phyloP scores from a whole-genome alignment of 176 grass and related monocot genomes.

The Thalia dealbata region DNA sequence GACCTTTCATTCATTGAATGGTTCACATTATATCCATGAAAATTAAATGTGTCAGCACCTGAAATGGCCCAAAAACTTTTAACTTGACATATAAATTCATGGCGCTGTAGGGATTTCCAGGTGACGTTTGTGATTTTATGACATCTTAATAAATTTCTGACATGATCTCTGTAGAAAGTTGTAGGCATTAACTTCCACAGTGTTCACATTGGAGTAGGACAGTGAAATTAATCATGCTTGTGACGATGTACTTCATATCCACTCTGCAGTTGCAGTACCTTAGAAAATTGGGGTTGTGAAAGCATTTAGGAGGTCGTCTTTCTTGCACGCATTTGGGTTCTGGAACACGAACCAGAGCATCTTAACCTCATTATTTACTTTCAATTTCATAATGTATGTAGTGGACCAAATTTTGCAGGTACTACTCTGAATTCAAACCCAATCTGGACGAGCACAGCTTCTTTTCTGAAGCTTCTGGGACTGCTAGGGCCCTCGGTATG shows the following conservation, averaged over 20 bases:
- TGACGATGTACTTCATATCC: too few species aligned
- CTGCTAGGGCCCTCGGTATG: conserved; percentile 37
- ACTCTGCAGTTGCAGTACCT: too few species aligned
- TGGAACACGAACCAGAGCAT: background rate
- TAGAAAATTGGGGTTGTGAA: background rate
- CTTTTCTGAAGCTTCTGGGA: conserved; percentile 68
- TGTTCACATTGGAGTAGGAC: too few species aligned
- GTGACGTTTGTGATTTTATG: too few species aligned
- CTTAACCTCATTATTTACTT: background rate
- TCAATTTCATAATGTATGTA: background rate
- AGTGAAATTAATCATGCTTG: too few species aligned
- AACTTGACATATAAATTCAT: too few species aligned
- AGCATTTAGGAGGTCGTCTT: background rate
- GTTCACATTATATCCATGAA: background rate
- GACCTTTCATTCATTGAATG: background rate
- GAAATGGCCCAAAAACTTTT: too few species aligned
- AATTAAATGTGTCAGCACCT: background rate
- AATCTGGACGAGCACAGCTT: conserved; percentile 59
- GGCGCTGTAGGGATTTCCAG: too few species aligned
- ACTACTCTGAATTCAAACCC: conserved; percentile 44
- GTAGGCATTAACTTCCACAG: too few species aligned
- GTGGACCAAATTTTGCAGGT: conserved; percentile 30
- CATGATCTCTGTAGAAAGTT: too few species aligned
- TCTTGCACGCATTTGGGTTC: background rate
- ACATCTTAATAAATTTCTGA: too few species aligned